Conservation (phyloP, 1,284 basidiomycete species). For the Violaceomyces palustris region DNA sequence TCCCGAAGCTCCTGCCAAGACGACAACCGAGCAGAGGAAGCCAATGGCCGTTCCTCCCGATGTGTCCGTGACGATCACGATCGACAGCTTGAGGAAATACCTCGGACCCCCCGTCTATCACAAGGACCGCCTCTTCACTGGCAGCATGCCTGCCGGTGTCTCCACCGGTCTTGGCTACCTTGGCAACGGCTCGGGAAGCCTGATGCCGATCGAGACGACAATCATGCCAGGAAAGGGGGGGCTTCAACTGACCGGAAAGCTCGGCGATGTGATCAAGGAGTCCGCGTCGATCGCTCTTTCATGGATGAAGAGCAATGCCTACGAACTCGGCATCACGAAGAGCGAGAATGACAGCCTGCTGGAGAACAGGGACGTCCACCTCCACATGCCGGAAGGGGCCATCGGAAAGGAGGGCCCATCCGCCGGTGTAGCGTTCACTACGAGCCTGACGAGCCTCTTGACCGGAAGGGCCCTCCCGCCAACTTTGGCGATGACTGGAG, state of each 20-base stretch:
- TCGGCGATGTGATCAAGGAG: slow-evolving; percentile 95
- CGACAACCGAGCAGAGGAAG: slow-evolving; percentile 73
- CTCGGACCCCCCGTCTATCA: slow-evolving; percentile 93
- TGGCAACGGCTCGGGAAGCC: slow-evolving; percentile 89
- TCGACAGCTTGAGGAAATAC: slow-evolving; percentile 87
- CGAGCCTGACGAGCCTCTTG: slow-evolving; percentile 85
- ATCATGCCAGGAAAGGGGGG: slow-evolving; percentile 50
- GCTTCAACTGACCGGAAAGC: slow-evolving; percentile 88
- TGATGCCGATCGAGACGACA: slow-evolving; percentile 83
- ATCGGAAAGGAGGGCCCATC: slow-evolving; percentile 97
- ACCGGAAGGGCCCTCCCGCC: slow-evolving; percentile 37
- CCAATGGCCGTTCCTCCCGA: slow-evolving; percentile 75
- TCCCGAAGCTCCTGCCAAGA: slow-evolving; percentile 40
- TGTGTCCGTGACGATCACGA: slow-evolving; percentile 75
- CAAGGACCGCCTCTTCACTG: slow-evolving; percentile 84
- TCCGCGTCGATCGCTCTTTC: slow-evolving; percentile 87
- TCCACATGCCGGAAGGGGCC: slow-evolving; percentile 62
- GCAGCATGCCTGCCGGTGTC: slow-evolving; percentile 77
- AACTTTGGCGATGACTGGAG: slow-evolving; percentile 51
- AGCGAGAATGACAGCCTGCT: slow-evolving; percentile 70
- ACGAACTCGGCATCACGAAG: slow-evolving; percentile 70
- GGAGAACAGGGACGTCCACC: slow-evolving; percentile 60
- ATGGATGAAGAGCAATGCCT: slow-evolving; percentile 88
- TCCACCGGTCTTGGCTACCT: slow-evolving; percentile 90
- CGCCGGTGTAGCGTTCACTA: slow-evolving; percentile 86